Evolutionary conservation across 2,329 filamentous ascomycete genomes (phyloP).

Genomic region (Colletotrichum tropicale): DNA sequence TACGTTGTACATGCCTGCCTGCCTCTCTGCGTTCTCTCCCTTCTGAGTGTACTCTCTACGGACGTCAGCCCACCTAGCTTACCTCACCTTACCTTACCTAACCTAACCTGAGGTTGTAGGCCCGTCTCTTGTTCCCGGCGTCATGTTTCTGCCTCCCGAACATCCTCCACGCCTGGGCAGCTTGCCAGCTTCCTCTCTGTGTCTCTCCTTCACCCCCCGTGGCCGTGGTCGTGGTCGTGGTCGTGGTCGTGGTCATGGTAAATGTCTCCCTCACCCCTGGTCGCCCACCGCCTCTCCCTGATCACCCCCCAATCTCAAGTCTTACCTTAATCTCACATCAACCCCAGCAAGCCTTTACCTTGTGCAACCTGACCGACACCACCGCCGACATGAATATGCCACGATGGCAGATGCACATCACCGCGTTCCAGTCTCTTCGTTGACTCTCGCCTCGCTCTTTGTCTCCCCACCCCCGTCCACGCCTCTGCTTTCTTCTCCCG

Average conservation of each 20-base stretch:
- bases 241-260: background rate
- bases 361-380: background rate
- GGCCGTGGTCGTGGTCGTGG: background rate
- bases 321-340: background rate
- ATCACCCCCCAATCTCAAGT: constrained; percentile 2
- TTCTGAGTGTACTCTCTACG: background rate
- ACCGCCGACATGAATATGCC: background rate
- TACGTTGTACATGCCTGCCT: background rate
- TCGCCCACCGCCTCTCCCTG: background rate
- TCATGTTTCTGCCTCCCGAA: background rate
- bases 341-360: background rate
- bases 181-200: background rate
- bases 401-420: constrained; percentile 7
- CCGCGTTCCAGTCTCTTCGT: background rate
- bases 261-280: background rate
- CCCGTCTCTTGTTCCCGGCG: background rate
- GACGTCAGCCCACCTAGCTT: background rate
- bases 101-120: background rate
- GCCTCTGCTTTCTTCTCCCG: constrained; percentile 4
- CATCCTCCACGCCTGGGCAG: background rate
- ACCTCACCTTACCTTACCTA: background rate
- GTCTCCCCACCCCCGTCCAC: background rate
- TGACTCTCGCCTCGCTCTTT: background rate
- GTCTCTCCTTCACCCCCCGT: background rate
- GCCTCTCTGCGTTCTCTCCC: background rate